phyloP scores from a whole-genome alignment of 2,329 filamentous ascomycete genomes.

The Stachybotrys echinatus region DNA sequence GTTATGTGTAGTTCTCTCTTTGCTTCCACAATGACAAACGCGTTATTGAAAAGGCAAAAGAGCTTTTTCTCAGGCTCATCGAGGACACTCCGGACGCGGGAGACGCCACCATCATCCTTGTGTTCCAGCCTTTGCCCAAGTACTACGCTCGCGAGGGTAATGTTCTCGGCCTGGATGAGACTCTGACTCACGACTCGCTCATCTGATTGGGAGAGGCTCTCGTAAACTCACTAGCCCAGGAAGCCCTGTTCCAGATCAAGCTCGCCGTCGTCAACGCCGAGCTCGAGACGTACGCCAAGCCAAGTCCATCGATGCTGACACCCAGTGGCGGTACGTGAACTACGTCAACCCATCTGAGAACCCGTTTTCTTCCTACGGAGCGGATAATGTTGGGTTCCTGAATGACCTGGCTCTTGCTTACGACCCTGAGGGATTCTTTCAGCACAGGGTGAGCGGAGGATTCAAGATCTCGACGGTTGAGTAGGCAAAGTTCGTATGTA shows the following conservation, averaged over 20 bases:
- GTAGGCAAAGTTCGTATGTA: too few species aligned
- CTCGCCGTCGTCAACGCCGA: background rate
- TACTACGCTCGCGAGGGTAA: background rate
- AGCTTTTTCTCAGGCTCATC: background rate
- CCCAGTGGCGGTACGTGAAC: background rate
- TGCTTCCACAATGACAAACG: constrained; percentile 1
- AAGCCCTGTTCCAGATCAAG: background rate
- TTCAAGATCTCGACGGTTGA: constrained; percentile 16
- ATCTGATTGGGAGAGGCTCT: background rate
- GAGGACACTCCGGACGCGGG: background rate
- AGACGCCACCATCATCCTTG: constrained; percentile 1
- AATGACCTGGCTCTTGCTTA: background rate
- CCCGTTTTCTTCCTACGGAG: background rate
- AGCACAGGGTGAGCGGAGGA: constrained; percentile 22
- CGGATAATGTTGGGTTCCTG: background rate
- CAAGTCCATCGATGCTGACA: background rate
- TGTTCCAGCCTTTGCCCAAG: background rate
- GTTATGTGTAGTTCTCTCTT: background rate
- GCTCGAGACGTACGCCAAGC: constrained; percentile 4
- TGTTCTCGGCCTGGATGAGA: background rate
- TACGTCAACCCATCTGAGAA: background rate
- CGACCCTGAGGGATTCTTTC: constrained; percentile 3
- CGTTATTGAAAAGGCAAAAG: background rate
- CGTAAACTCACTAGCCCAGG: constrained; percentile 2
- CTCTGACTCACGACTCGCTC: background rate